Conservation (phyloP, 139 green algal genomes). For the Closterium sp. region DNA sequence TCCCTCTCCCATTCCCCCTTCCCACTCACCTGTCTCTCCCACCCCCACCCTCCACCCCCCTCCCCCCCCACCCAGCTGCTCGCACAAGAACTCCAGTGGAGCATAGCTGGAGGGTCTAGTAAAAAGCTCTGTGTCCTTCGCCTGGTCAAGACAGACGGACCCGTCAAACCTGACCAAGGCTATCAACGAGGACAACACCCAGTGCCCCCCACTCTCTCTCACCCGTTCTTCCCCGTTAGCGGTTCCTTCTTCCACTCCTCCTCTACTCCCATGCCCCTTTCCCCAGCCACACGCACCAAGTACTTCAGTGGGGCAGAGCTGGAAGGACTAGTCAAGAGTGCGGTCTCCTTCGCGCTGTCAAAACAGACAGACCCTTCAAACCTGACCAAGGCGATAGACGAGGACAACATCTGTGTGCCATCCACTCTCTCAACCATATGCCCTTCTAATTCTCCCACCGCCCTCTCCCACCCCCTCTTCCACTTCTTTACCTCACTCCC, state of each 20-base stretch:
- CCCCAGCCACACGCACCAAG: conserved; percentile 69
- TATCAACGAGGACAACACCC: conserved; percentile 89
- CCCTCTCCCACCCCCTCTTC: too few species aligned
- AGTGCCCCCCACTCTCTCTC: too few species aligned
- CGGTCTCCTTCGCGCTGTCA: conserved; percentile 84
- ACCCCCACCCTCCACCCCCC: background rate
- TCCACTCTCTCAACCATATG: too few species aligned
- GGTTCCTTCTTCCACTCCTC: too few species aligned
- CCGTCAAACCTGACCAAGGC: conserved; percentile 82
- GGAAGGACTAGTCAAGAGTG: conserved; percentile 92
- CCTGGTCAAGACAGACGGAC: conserved; percentile 91
- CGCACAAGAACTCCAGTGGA: conserved; percentile 87
- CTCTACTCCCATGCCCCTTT: background rate
- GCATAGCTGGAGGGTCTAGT: conserved; percentile 94
- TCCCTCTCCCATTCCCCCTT: background rate
- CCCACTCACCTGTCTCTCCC: background rate
- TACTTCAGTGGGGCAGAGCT: conserved; percentile 92
- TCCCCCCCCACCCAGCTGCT: conserved; percentile 45
- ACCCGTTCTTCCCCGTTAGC: too few species aligned
- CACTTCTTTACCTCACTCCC: too few species aligned
- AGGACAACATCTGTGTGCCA: too few species aligned
- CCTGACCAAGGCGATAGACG: too few species aligned
- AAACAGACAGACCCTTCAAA: too few species aligned
- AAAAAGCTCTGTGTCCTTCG: conserved; percentile 87
- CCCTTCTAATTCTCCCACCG: too few species aligned